Percentiles rank a stretch among this genome's conserved stretches.
Evolutionary conservation across 768 basidiomycete species (phyloP).

Genomic region (Collybia mongolica): DNA sequence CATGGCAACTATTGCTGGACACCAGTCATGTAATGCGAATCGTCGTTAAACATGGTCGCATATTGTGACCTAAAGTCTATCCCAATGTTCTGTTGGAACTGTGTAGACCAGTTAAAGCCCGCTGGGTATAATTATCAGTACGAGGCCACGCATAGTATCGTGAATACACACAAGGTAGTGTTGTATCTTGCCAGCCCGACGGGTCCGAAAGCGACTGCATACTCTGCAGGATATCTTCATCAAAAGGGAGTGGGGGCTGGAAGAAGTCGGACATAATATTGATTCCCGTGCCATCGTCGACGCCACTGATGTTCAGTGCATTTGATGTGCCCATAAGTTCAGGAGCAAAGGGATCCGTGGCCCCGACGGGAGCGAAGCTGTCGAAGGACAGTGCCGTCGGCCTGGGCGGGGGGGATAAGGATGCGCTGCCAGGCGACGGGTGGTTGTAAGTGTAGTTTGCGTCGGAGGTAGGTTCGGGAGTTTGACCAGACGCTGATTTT

Average conservation of each 20-base stretch:
- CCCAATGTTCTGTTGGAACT: constrained; percentile 39
- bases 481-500: constrained; percentile 11
- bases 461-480: constrained; percentile 19
- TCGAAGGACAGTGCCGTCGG: constrained; percentile 46
- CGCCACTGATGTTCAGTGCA: constrained; percentile 14
- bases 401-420: constrained; percentile 47
- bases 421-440: constrained; percentile 37
- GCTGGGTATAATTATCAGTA: constrained; percentile 6
- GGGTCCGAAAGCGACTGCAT: constrained; percentile 59
- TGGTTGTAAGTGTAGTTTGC: constrained; percentile 22
- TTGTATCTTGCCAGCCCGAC: constrained; percentile 51
- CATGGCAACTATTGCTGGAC: constrained; percentile 12
- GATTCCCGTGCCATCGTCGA: constrained; percentile 15
- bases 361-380: constrained; percentile 41
- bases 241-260: constrained; percentile 54
- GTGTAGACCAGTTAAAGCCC: constrained; percentile 38
- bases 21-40: constrained; percentile 27
- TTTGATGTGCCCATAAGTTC: constrained; percentile 13
- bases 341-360: constrained; percentile 39
- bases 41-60: constrained; percentile 20
- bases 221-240: constrained; percentile 58
- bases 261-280: constrained; percentile 41
- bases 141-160: not conserved
- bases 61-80: constrained; percentile 25
- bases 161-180: constrained; percentile 47